Percentiles rank a stretch among this genome's conserved stretches.
Conservation (phyloP, 2,329 filamentous ascomycete genomes). For the Thelonectria olida region DNA sequence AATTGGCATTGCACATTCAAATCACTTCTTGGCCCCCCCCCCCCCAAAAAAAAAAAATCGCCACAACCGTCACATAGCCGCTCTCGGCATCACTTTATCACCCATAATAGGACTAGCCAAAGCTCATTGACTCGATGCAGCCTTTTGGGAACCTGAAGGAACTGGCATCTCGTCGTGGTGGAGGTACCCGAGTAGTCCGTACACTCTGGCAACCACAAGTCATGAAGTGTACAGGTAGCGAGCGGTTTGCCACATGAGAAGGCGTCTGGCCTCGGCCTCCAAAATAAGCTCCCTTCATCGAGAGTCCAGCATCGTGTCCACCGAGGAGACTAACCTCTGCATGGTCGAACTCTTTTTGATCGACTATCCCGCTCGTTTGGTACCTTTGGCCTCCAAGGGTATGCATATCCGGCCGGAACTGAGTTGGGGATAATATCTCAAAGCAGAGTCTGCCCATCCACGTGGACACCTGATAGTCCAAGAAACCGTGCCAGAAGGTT, state of each 20-base stretch:
- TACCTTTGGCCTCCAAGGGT: background rate
- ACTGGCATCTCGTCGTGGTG: too few species aligned
- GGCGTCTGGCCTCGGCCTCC: conserved; percentile 2
- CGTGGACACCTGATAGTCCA: background rate
- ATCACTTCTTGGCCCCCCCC: too few species aligned
- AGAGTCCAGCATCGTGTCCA: conserved; percentile 1
- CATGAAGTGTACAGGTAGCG: background rate
- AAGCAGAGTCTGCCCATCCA: too few species aligned
- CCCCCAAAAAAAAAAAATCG: too few species aligned
- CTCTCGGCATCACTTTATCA: background rate
- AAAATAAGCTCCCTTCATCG: background rate
- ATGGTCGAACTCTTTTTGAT: conserved; percentile 7
- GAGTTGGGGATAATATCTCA: background rate
- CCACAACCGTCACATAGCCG: too few species aligned
- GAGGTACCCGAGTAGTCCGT: background rate
- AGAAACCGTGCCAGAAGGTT: background rate
- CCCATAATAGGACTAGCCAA: conserved; percentile 5
- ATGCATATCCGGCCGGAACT: background rate
- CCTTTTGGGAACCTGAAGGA: too few species aligned
- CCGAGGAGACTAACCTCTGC: background rate
- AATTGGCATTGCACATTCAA: too few species aligned
- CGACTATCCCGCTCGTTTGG: background rate
- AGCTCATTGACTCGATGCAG: background rate
- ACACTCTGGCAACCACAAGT: background rate
- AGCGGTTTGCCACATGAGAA: background rate